A percentile compares a stretch with the other conserved stretches of the same genome.
phyloP scores from a whole-genome alignment of 2,329 filamentous ascomycete genomes.

The Microascus cirrosus region DNA sequence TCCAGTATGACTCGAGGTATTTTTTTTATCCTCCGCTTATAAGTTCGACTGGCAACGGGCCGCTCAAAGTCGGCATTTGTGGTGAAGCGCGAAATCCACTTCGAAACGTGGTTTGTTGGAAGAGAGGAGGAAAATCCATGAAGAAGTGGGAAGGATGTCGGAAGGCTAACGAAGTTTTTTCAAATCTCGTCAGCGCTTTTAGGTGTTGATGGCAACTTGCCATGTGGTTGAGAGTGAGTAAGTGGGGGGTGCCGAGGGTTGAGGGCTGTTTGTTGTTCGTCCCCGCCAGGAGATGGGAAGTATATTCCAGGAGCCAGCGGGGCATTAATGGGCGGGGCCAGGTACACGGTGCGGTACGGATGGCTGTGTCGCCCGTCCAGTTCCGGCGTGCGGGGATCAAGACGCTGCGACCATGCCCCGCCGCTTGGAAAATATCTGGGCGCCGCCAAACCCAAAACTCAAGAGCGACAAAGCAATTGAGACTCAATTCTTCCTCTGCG shows the following conservation, averaged over 20 bases:
- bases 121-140: not conserved
- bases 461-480: no score
- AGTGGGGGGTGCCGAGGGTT: constrained; percentile 5
- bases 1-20: not conserved
- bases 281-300: not conserved
- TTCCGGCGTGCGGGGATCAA: not conserved
- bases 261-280: not conserved
- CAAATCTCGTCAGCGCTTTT: not conserved
- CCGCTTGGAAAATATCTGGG: no score
- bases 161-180: constrained; percentile 1
- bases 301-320: not conserved
- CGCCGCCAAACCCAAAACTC: no score
- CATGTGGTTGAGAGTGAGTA: constrained; percentile 5
- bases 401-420: no score
- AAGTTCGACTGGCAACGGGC: not conserved
- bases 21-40: not conserved
- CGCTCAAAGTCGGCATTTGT: not conserved
- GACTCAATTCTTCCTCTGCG: no score
- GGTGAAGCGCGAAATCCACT: not conserved
- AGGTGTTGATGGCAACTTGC: constrained; percentile 1
- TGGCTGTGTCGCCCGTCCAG: not conserved
- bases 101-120: not conserved
- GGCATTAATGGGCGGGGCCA: not conserved
- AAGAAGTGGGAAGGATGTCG: not conserved
- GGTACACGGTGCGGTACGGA: not conserved